Evolutionary conservation across 768 basidiomycete species (phyloP).

Genomic region (Tricholoma saponaceum): DNA sequence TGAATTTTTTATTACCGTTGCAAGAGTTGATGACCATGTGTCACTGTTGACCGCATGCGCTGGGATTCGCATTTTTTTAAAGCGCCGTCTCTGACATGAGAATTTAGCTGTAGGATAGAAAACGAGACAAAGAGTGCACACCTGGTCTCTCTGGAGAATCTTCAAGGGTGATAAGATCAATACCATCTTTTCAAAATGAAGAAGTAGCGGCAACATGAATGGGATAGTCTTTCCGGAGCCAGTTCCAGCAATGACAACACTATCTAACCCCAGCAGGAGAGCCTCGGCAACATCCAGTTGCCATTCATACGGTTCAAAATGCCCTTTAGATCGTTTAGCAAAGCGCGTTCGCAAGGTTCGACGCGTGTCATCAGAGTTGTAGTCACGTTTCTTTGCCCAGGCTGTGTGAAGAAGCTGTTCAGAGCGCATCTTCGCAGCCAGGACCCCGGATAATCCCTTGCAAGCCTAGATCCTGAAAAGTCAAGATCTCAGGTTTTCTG

Average conservation of each 20-base stretch:
- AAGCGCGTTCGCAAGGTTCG: neutral
- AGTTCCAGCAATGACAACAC: constrained; percentile 29
- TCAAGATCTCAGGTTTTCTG: too few relatives aligned
- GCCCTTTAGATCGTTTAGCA: neutral
- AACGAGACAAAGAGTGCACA: neutral
- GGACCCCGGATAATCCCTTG: too few relatives aligned
- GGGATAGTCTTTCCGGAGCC: constrained; percentile 31
- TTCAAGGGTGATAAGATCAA: neutral
- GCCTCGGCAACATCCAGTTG: constrained; percentile 32
- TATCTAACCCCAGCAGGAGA: constrained; percentile 26
- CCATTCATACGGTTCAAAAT: constrained; percentile 22
- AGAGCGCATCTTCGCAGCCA: too few relatives aligned
- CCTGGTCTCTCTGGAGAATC: neutral
- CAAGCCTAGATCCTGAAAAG: too few relatives aligned
- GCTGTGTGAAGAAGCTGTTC: neutral
- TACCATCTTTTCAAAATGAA: constrained; percentile 11
- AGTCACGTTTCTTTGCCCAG: neutral
- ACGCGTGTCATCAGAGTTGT: neutral
- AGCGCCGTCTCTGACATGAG: neutral
- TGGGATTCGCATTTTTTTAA: neutral
- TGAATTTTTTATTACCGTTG: neutral
- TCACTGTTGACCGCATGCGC: neutral
- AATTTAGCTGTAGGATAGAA: neutral
- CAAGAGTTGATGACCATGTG: neutral
- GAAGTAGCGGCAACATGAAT: constrained; percentile 24